Percentiles rank a stretch among this genome's conserved stretches.
Evolutionary conservation across 768 basidiomycete species (phyloP).

Genomic region (Mycena polygramma): DNA sequence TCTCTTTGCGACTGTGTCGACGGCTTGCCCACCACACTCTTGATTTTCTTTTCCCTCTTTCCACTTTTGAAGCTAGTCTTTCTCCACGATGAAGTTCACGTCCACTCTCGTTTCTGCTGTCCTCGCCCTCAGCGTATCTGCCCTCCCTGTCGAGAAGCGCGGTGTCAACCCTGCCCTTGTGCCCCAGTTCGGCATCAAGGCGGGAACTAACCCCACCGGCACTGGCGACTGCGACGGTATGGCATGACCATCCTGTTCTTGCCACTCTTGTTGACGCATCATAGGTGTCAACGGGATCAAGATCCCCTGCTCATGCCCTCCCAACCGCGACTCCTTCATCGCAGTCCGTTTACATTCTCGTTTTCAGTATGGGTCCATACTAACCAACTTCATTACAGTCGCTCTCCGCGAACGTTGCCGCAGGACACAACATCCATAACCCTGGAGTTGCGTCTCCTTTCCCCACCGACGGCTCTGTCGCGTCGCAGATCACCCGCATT

Average conservation of each 20-base stretch:
- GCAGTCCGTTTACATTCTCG: neutral
- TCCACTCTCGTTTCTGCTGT: conserved; percentile 39
- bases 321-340: conserved; percentile 8
- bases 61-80: neutral
- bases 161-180: conserved; percentile 62
- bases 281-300: conserved; percentile 1
- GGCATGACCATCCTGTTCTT: too few species aligned
- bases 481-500: conserved; percentile 68
- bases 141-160: conserved; percentile 55
- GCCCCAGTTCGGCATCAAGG: conserved; percentile 4
- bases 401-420: conserved; percentile 14
- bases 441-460: conserved; percentile 70
- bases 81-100: conserved; percentile 47
- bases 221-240: neutral
- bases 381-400: neutral
- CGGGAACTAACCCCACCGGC: conserved; percentile 6
- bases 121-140: conserved; percentile 53
- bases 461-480: conserved; percentile 69
- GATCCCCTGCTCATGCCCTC: conserved; percentile 16
- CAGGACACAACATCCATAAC: conserved; percentile 54
- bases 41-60: neutral
- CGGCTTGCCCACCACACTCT: neutral
- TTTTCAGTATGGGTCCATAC: too few species aligned
- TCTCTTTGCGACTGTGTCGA: conserved; percentile 12
- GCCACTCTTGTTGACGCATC: too few species aligned